A percentile compares a stretch with the other conserved stretches of the same genome.
These are phyloP conservation scores for Penicillium sp. DNA, from an alignment of 2,329 filamentous ascomycete species.

Conservation along the genomic window DNA sequence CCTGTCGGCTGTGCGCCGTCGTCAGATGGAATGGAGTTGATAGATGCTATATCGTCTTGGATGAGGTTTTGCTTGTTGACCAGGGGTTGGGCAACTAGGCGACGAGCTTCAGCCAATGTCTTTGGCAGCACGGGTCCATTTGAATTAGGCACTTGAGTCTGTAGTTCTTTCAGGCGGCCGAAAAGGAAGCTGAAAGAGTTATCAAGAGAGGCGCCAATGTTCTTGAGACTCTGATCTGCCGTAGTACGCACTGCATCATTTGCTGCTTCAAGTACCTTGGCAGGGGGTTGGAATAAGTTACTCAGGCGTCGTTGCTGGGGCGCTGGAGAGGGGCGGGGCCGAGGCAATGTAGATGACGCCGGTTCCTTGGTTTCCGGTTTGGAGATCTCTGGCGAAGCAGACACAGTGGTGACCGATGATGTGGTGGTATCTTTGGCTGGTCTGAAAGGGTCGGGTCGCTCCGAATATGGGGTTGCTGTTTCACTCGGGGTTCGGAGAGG, in stretches of 20 bases:
- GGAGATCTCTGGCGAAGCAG: slow-evolving; percentile 30
- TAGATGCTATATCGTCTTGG: slow-evolving; percentile 54
- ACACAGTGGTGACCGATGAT: slow-evolving; percentile 29
- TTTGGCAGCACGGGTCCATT: slow-evolving; percentile 65
- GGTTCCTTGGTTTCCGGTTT: slow-evolving; percentile 29
- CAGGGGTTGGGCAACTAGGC: slow-evolving; percentile 67
- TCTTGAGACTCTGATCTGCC: slow-evolving; percentile 89
- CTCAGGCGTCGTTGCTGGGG: slow-evolving; percentile 75
- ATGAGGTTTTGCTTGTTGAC: slow-evolving; percentile 52
- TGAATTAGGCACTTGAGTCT: slow-evolving; percentile 50
- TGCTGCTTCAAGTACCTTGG: slow-evolving; percentile 76
- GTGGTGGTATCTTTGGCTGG: slow-evolving; percentile 25
- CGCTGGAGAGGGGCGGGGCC: slow-evolving; percentile 29
- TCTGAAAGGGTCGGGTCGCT: slow-evolving; percentile 28
- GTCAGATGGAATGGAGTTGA: slow-evolving; percentile 40
- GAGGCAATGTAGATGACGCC: slow-evolving; percentile 36
- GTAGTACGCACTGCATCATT: slow-evolving; percentile 83
- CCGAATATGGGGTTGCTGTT: slow-evolving; percentile 22
- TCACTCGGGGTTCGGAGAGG: slow-evolving; percentile 57
- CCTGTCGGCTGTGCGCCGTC: slow-evolving; percentile 34
- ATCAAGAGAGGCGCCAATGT: slow-evolving; percentile 84
- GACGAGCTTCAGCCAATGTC: slow-evolving; percentile 88
- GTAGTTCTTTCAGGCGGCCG: slow-evolving; percentile 74
- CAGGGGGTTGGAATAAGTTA: slow-evolving; percentile 80
- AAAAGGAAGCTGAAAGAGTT: slow-evolving; percentile 93